phyloP scores from a whole-genome alignment of 75 land plant genomes.

The Cryptomeria japonica region DNA sequence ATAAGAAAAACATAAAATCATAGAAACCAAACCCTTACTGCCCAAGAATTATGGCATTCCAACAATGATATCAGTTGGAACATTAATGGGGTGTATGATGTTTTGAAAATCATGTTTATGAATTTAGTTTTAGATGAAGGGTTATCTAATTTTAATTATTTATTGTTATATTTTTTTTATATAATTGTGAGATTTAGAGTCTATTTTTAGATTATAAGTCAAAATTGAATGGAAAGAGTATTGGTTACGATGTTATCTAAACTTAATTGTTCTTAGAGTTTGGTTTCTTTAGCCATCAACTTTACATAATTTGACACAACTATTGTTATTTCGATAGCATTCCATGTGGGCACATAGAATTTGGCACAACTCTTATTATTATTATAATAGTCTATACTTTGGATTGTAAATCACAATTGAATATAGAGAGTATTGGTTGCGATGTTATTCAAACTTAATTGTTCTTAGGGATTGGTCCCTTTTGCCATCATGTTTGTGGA shows the following conservation, averaged over 20 bases:
- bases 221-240: neutral
- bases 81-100: neutral
- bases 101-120: too few relatives aligned
- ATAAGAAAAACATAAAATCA: too few relatives aligned
- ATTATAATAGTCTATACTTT: too few relatives aligned
- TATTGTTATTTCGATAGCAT: neutral
- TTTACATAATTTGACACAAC: neutral
- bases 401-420: neutral
- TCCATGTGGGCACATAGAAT: neutral
- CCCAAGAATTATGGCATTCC: neutral
- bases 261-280: neutral
- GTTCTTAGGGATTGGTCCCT: neutral
- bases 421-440: neutral
- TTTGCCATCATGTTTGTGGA: neutral
- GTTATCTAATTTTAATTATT: neutral
- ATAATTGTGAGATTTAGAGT: neutral
- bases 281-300: neutral
- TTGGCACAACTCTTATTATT: too few relatives aligned
- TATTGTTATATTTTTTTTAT: neutral
- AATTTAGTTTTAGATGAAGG: too few relatives aligned
- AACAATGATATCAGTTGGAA: neutral
- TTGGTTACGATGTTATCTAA: neutral
- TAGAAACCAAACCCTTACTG: too few relatives aligned
- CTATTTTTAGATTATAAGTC: neutral
- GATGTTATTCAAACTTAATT: neutral